These are phyloP conservation scores for Monosporozyma aquatica DNA, from an alignment of 805 yeast species.

Conservation along the genomic window DNA sequence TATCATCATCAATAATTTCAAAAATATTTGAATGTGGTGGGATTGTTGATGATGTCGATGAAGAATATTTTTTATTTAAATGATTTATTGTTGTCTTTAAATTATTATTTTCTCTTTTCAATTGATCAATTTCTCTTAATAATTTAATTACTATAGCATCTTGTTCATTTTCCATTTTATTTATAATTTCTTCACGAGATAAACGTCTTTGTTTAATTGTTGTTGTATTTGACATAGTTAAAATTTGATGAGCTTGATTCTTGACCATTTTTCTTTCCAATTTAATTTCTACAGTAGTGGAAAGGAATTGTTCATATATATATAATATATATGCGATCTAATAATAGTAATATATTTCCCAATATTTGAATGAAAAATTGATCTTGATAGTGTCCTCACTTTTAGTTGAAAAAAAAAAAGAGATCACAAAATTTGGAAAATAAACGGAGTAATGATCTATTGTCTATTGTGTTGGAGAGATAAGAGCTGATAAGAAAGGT, in stretches of 20 bases:
- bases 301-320: no score
- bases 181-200: constrained; percentile 41
- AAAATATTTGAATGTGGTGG: background rate
- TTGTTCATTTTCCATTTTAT: constrained; percentile 56
- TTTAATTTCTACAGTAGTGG: no score
- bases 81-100: constrained; percentile 23
- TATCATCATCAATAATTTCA: constrained; percentile 5
- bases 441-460: no score
- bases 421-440: no score
- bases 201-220: constrained; percentile 10
- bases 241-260: background rate
- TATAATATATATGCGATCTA: no score
- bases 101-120: constrained; percentile 40
- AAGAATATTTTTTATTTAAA: constrained; percentile 2
- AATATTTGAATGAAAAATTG: no score
- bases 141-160: constrained; percentile 50
- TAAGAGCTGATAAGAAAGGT: no score
- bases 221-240: background rate
- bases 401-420: no score
- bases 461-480: no score
- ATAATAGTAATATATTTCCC: no score
- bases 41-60: background rate
- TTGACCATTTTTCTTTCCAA: background rate
- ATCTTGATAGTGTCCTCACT: no score
- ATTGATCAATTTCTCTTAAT: constrained; percentile 41